Base-by-base conservation (phyloP, 2,329 filamentous ascomycete genomes). In the Xylariaceae sp. region DNA sequence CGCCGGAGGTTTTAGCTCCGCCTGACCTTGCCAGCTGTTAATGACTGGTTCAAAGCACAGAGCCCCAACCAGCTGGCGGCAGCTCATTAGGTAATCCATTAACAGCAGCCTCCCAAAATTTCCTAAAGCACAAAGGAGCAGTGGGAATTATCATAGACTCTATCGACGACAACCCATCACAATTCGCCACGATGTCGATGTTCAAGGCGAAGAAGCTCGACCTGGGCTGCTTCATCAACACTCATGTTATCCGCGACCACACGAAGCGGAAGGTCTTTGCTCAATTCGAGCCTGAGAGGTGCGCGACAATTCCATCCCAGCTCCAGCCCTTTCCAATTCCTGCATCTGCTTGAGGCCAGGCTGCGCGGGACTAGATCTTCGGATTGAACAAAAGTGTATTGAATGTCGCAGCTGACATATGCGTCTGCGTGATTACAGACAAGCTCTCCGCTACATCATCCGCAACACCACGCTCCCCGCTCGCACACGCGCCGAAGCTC, bases 211-310 rank as follows among this genome's bases (percentile, higher is more conserved):
- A 95, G 71, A 91, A 84, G 75, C 83, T 96, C 58, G 90, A 97
- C 59, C 73, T 97, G 57, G 84, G 86, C 66, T 88, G 88, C 65
- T 95, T 87, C 64, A 69, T 94, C 71, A 96, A 96, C 64, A 81
- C 85, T 66, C 85, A 85, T 56, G 80, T 88, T 56, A 86, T 98
- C 65, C 88, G 93, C 60, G 93, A 98, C 69, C 89, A 97, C 73
- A 91, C 90, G 44, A 98, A 97, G 80, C 86, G 93, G 61, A 92
- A 94, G 73, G 88, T 90, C 48, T 96, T 91, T 62, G 86, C 86
- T 64, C 77, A 89, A 65, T 75, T 85, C 64, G 93, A 98, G 73
- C 82, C 90, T 4, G 86, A 96, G 71, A 85, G 92, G 91, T 94
- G 74, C 53, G 67, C 53, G 55, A 43, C 39, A n/a, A n/a, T n/a